Conservation (phyloP, 495 filamentous ascomycete genomes). For the Podospora pseudopauciseta region DNA sequence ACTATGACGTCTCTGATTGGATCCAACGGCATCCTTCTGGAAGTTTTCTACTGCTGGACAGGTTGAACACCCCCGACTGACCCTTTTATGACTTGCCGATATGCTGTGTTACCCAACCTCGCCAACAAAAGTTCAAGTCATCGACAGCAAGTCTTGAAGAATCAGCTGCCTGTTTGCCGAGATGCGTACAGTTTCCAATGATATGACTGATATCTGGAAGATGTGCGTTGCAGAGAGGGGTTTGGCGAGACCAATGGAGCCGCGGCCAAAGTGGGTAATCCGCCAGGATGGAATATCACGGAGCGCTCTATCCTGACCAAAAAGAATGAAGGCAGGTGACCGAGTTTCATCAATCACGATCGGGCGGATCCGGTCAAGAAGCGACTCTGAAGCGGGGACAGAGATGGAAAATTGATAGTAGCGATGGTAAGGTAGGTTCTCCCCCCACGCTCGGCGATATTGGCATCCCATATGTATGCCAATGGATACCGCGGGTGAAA, state of each 20-base stretch:
- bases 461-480: neutral
- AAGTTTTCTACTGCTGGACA: conserved; percentile 15
- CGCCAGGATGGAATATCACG: conserved; percentile 5
- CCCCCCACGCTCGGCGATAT: conserved; percentile 13
- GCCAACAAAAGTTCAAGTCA: neutral
- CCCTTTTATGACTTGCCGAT: neutral
- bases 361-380: neutral
- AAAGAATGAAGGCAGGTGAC: conserved; percentile 3
- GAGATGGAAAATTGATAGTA: neutral
- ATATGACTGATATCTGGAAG: conserved; percentile 4
- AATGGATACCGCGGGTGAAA: conserved; percentile 8
- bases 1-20: conserved; percentile 17
- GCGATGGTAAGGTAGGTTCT: neutral
- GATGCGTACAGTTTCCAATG: neutral
- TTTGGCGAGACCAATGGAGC: neutral
- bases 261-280: conserved; percentile 16
- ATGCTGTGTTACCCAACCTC: neutral
- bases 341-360: conserved; percentile 1
- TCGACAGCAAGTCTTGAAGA: neutral
- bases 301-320: conserved; percentile 1
- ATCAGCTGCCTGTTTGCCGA: neutral
- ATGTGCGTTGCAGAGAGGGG: neutral
- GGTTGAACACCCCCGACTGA: neutral
- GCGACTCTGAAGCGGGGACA: neutral
- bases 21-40: conserved; percentile 15